Conservation (phyloP, 1,284 basidiomycete genomes). For the Irpex sp. region DNA sequence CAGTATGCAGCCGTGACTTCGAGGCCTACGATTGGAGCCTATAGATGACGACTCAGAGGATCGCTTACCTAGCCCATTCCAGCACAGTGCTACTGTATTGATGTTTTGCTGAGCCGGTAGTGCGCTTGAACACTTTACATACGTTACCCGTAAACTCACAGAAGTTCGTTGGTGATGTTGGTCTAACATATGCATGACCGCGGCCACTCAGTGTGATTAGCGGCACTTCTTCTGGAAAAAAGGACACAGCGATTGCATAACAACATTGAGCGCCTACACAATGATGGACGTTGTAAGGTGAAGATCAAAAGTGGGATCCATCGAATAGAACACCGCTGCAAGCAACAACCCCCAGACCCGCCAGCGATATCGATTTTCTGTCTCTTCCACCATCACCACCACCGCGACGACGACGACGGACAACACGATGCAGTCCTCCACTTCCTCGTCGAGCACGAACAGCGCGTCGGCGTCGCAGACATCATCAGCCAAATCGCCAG, state of each 20-base stretch:
- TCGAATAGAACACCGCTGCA: neutral
- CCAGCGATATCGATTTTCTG: neutral
- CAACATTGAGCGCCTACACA: neutral
- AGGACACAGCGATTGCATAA: neutral
- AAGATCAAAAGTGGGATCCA: neutral
- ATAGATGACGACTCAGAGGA: too few relatives aligned
- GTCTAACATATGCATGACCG: too few relatives aligned
- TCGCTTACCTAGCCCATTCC: too few relatives aligned
- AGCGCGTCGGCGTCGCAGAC: slow-evolving; percentile 23
- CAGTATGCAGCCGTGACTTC: too few relatives aligned
- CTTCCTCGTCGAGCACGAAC: slow-evolving; percentile 9
- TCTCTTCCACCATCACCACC: slow-evolving; percentile 3
- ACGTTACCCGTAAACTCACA: too few relatives aligned
- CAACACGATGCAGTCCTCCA: slow-evolving; percentile 14
- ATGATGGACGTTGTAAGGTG: neutral
- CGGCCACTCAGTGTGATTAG: too few relatives aligned
- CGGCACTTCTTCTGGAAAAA: neutral
- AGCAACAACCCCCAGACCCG: neutral
- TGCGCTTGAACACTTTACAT: too few relatives aligned
- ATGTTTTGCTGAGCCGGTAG: too few relatives aligned
- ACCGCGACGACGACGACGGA: neutral
- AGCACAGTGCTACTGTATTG: too few relatives aligned
- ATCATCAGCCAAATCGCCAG: slow-evolving; percentile 38
- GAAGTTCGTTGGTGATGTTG: too few relatives aligned
- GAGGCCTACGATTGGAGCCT: too few relatives aligned